phyloP scores from a whole-genome alignment of 176 grass and related monocot genomes.

The Carex littledalei region DNA sequence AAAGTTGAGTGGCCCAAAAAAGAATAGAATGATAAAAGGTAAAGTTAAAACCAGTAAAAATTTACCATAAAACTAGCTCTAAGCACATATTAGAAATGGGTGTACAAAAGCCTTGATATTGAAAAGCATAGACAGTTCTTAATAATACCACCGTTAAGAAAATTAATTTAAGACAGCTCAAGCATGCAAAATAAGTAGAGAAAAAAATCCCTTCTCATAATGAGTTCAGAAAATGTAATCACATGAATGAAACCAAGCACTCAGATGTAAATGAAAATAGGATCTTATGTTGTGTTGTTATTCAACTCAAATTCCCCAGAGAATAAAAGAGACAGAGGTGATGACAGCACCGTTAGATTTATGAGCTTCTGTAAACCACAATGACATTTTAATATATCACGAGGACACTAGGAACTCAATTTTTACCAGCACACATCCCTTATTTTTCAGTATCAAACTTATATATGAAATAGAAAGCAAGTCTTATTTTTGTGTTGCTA shows the following conservation, averaged over 20 bases:
- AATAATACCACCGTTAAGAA: too few species aligned
- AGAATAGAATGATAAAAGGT: background rate
- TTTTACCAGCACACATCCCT: background rate
- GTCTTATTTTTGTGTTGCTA: background rate
- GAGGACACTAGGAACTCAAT: background rate
- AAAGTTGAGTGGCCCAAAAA: background rate
- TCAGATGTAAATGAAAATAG: background rate
- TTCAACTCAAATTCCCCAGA: background rate
- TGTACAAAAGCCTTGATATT: background rate
- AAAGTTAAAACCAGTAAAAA: background rate
- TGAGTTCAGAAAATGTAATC: background rate
- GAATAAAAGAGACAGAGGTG: background rate
- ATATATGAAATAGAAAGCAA: background rate
- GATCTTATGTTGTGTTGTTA: background rate
- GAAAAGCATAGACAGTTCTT: background rate
- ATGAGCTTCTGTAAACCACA: background rate
- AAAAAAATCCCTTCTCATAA: background rate
- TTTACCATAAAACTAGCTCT: background rate
- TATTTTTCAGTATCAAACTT: background rate
- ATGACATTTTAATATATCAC: background rate
- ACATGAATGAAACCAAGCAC: background rate
- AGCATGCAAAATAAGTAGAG: background rate
- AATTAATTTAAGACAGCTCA: background rate
- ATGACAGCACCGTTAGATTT: background rate
- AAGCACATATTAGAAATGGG: background rate